Base-by-base conservation (phyloP, 2,329 filamentous ascomycete species). In the Aspergillus hiratsukae region DNA sequence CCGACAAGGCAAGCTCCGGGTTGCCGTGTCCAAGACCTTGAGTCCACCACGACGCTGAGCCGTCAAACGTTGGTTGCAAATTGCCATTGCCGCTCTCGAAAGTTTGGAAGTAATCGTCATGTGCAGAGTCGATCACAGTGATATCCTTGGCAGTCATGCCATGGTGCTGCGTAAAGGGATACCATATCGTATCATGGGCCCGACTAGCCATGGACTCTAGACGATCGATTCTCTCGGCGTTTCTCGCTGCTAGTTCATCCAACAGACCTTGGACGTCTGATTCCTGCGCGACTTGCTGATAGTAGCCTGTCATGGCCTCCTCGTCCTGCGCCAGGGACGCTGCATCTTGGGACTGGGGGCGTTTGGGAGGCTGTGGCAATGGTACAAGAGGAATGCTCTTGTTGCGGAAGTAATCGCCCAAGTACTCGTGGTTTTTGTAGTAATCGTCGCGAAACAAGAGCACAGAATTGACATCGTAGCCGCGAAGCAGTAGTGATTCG, bases 21-120 rank as follows among this genome's bases (percentile, higher is more conserved):
- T 90, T 91, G 5, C 86, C 88, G 62, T 95, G 91, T 1, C 91
- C 90, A 0, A 95, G 80, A 2, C 90, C 90, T 72, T 95, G 91
- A 0, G 90, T 95, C 90, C 91, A 95, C 90, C 91, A 95, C 0
- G 89, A 93, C 1, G 90, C 90, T 0, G 90, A 94, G 2, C 87
- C 90, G 64, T 95, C 91, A 54, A 94, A 91, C 0, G 88, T 87
- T 1, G 89, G 81, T 48, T 80, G 80, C 0, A 90, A 73, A 3
- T 85, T 66, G 23, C 55, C 61, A 67, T 61, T 29, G 17, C 56
- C 63, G 14, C 61, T 60, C 3, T 67, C 67, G 52, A 77, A 75
- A 0, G 85, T 86, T 67, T 93, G 87, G 70, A 94, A 95, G 67
- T 85, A 86, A 66, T 93, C 89, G 7, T 87, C 88, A 57, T 88